Base-by-base conservation (phyloP, 345 rosid species). In the Salix udensis region DNA sequence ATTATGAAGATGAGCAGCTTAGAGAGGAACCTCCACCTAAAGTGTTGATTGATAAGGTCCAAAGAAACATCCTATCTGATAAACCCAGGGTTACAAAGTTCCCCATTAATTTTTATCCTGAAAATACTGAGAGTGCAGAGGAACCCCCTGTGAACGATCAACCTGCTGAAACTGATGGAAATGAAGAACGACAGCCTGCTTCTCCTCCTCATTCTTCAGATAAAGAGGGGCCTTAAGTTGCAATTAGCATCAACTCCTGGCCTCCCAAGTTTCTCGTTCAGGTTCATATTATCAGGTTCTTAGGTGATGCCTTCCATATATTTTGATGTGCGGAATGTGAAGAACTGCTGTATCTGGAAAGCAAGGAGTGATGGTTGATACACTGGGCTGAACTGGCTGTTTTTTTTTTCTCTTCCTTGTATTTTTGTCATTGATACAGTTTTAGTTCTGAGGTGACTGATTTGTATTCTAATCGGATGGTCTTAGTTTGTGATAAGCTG, bases 41-140 rank as follows among this genome's bases (percentile, higher is more conserved):
- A 82, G 92, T 93, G 60, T 78, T 89, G 85, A 82, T 90, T 23
- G 92, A 89, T 66, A 95, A 85, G 80, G 90, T 95, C 34, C 98
- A 91, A 73, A 88, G 97, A 83, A 93, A 95, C 68, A 91, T 95
- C 67, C 82, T 93, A 73, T 85, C 96, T 1, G 93, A 95, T 81
- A 95, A 95, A 83, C 98, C 97, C 39, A 84, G 97, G 78, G 98
- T 93, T 26, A 95, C 97, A 18, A 95, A 95, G 80, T 95, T 95
- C 81, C 98, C 97, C 76, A 89, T 95, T 75, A 91, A 93, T 74
- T 95, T 95, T 82, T 94, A 88, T 84, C 97, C 98, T 0, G 97
- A 90, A 71, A 86, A 85, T 30, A 77, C 73, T 46, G 85, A 74
- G 60, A 62, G n/a, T 26, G 76, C 82, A 12, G 87, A 80, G 70